Base-by-base conservation (phyloP, 176 grass and related monocot genomes). In the Rhynchospora breviuscula region DNA sequence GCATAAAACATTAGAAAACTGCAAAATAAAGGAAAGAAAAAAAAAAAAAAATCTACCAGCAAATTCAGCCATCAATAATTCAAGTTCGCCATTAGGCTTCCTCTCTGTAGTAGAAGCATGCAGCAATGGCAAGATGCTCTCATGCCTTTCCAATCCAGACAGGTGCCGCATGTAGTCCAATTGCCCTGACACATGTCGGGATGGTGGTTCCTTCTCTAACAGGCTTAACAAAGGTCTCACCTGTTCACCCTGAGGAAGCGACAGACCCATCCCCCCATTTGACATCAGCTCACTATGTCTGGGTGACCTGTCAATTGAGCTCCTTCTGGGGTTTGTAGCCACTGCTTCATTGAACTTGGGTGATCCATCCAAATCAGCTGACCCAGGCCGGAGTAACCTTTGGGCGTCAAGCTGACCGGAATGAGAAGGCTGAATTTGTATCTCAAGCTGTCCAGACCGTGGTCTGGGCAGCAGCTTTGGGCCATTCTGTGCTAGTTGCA, bases 151-250 rank as follows among this genome's bases (percentile, higher is more conserved):
- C 79, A 99, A 62, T 85, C 96, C 96, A 89, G 96, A 95, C 48
- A 95, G 83, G 45, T 95, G 91, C 46, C 83, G 82, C 66, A 89
- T 88, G 21, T 95, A 95, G 88, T 99, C 96, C 82, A 99, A 89
- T 84, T 99, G 96, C 49, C 96, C 96, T 85, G 96, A 99, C 87
- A 93, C 93, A 86, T 91, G 91, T 44, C 96, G 96, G 46, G 96
- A 99, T 60, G 93, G 93, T 49, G 93, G 91, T 85, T 99, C 96
- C 84, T 99, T 99, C 80, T 92, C 96, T 86, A 99, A 87, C 81
- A 99, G 86, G 86, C 96, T 99, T 53, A 99, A 69, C 69, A 99
- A 87, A 44, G 96, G 96, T 15, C 96, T 90, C 12, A 99, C 90
- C 18, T 99, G 93, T 58, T 99, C 96, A 58, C 85, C 84, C 79